Evolutionary conservation across 2,329 filamentous ascomycete genomes (phyloP), one percentile per base, ranked within the genome.

Genomic region (Colletotrichum sidae): DNA sequence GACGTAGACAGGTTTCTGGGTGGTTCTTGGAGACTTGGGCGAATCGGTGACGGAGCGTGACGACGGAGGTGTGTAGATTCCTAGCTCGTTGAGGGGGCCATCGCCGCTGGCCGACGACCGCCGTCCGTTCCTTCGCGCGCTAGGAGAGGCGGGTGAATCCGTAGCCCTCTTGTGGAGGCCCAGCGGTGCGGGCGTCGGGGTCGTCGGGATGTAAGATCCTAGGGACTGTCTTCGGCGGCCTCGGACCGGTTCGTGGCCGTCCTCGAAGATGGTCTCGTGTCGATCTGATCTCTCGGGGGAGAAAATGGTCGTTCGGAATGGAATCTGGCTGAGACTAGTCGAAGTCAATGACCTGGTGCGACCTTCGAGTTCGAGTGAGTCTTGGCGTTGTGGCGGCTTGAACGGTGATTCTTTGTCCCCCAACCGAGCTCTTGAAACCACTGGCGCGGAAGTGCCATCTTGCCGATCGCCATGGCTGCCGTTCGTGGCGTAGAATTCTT

Each of bases 401-500:
- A 56, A 68, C 34, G 47, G 49, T 33, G 45, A 49, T 25, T 47
- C 69, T 66, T 60, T 72, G 72, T 53, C 56, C 66, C 35, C 56
- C 33, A 60, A 65, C 4, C 42, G 37, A 54, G 63, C 45, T 49
- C 67, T 44, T 52, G 64, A 8, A 55, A 61, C 33, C 42, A 60
- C 44, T 69, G 61, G 41, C 60, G 68, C 34, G 60, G 68, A 51
- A 57, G 51, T 60, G 55, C 69, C 65, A 13, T 69, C 66, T 54
- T 69, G 64, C 7, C 54, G 51, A 35, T 61, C 55, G 41, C 54
- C 59, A 9, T 62, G 56, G 8, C 62, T 61, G 12, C 42, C 44
- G 2, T 64, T 65, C 39, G 67, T 49, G 11, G 76, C 70, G 66
- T 81, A 79, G 37, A 78, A 80, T 2, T 76, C 75, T 34, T 75